Evolutionary conservation across 768 basidiomycete genomes (phyloP).

Genomic region (Dacryopinax spathularia): DNA sequence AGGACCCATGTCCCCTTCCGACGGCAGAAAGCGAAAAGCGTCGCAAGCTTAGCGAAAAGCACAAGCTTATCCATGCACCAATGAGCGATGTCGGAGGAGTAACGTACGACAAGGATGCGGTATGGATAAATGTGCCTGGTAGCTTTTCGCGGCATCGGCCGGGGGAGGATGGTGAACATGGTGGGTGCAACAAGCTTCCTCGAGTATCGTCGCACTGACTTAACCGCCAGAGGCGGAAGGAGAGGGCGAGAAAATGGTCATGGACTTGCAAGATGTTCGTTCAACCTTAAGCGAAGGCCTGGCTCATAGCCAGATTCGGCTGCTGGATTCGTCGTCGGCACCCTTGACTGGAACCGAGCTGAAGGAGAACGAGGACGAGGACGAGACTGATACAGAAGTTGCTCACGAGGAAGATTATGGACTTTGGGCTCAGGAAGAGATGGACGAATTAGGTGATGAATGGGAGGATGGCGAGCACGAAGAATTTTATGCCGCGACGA

Average conservation of each 20-base stretch:
- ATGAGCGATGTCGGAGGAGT: slow-evolving; percentile 98
- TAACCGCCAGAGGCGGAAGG: slow-evolving; percentile 52
- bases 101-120: slow-evolving; percentile 94
- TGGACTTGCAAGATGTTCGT: slow-evolving; percentile 80
- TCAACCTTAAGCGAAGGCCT: slow-evolving; percentile 75
- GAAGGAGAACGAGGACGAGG: slow-evolving; percentile 26
- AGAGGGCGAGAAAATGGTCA: slow-evolving; percentile 95
- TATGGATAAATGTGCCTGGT: slow-evolving; percentile 94
- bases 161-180: slow-evolving; percentile 35
- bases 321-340: slow-evolving; percentile 70
- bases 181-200: slow-evolving; percentile 27
- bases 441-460: slow-evolving; percentile 5
- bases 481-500: slow-evolving; percentile 13
- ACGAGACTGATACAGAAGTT: slow-evolving; percentile 18
- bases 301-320: slow-evolving; percentile 60
- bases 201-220: not conserved
- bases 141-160: slow-evolving; percentile 56
- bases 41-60: slow-evolving; percentile 88
- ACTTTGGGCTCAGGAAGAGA: slow-evolving; percentile 10
- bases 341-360: slow-evolving; percentile 34
- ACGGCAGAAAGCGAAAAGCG: slow-evolving; percentile 77
- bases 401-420: slow-evolving; percentile 21
- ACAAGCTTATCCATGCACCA: slow-evolving; percentile 86
- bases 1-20: slow-evolving; percentile 93
- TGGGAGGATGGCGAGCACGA: slow-evolving; percentile 23